Percentiles rank a stretch among this genome's conserved stretches.
Conservation (phyloP, 2,329 filamentous ascomycete genomes). For the Diaporthe destruens region DNA sequence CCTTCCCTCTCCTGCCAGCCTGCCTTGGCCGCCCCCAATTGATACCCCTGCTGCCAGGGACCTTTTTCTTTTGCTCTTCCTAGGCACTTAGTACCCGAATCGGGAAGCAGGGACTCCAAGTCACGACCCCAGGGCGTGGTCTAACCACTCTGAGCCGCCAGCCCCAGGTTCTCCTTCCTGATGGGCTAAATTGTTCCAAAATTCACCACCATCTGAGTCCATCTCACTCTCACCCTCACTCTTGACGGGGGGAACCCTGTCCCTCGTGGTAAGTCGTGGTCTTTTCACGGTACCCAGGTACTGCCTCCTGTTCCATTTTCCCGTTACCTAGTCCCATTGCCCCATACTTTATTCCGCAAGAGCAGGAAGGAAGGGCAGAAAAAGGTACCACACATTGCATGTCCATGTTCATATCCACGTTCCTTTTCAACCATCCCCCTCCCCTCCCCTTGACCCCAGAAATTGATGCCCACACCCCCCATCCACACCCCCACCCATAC, state of each 20-base stretch:
- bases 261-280: conserved; percentile 15
- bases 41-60: conserved; percentile 5
- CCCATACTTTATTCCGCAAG: conserved; percentile 9
- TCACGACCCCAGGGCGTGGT: not conserved
- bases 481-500: too few relatives aligned
- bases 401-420: conserved; percentile 1
- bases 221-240: not conserved
- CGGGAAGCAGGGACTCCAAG: not conserved
- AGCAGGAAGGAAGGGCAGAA: not conserved
- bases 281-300: too few relatives aligned
- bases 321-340: not conserved
- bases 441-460: too few relatives aligned
- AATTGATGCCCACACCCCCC: conserved; percentile 4
- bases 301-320: not conserved
- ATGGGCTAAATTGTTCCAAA: conserved; percentile 30
- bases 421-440: not conserved
- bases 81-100: not conserved
- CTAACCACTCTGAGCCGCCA: conserved; percentile 4
- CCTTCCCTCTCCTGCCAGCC: not conserved
- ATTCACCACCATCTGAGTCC: conserved; percentile 14
- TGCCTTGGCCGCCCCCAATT: not conserved
- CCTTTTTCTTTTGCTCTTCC: not conserved
- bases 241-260: not conserved
- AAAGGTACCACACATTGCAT: conserved; percentile 23
- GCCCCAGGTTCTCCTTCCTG: not conserved